phyloP scores from a whole-genome alignment of 768 basidiomycete species.

The Porphyrellus cyaneotinctus region DNA sequence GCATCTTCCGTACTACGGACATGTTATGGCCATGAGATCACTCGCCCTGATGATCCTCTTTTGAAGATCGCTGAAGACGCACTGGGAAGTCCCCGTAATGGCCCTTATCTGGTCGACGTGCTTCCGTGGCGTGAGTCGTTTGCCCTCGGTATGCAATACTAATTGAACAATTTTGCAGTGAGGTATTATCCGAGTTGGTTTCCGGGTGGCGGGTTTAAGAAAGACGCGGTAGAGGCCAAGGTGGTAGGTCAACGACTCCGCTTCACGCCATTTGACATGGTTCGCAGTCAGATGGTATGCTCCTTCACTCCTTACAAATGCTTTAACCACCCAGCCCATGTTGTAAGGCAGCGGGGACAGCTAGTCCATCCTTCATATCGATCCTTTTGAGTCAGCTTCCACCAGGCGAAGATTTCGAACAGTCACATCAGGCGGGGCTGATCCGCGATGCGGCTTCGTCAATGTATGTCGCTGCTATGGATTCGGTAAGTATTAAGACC shows the following conservation, averaged over 20 bases:
- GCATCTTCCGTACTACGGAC: background rate
- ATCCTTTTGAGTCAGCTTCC: conserved; percentile 10
- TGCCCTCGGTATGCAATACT: background rate
- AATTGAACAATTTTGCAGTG: background rate
- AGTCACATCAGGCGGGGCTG: conserved; percentile 2
- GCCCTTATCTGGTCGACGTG: conserved; percentile 8
- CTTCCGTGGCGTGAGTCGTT: conserved; percentile 5
- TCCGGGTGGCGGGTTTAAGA: conserved; percentile 11
- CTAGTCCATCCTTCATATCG: conserved; percentile 8
- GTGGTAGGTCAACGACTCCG: background rate
- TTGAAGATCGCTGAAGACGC: conserved; percentile 9
- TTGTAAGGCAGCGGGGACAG: conserved; percentile 7
- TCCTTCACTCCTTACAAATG: background rate
- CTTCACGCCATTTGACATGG: conserved; percentile 7
- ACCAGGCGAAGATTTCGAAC: conserved; percentile 3
- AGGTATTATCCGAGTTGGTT: conserved; percentile 16
- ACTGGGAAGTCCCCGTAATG: background rate
- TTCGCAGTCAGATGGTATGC: conserved; percentile 7
- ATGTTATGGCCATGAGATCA: conserved; percentile 8
- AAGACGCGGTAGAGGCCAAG: conserved; percentile 2
- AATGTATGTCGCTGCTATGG: conserved; percentile 11
- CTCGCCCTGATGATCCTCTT: background rate
- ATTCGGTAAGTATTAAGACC: background rate
- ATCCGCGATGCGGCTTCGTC: conserved; percentile 11
- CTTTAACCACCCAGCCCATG: background rate